A percentile compares a stretch with the other conserved stretches of the same genome.
These are phyloP conservation scores for Spatholobus suberectus DNA, from an alignment of 306 rosid genomes.

Conservation along the genomic window DNA sequence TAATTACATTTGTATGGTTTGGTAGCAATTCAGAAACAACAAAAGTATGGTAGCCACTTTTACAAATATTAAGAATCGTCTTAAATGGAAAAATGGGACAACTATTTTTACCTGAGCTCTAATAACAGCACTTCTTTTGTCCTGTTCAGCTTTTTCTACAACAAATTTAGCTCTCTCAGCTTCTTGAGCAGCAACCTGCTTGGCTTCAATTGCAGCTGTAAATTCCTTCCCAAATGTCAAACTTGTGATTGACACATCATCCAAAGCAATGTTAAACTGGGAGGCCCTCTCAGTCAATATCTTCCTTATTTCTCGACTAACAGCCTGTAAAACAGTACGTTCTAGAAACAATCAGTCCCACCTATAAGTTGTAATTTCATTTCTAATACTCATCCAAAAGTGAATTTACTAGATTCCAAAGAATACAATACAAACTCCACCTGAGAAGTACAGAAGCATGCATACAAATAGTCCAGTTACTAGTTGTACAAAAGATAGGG, in stretches of 20 bases:
- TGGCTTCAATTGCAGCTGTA: conserved; percentile 89
- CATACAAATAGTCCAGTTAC: neutral
- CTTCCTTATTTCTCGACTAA: conserved; percentile 84
- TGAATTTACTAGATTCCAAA: neutral
- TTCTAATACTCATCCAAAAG: neutral
- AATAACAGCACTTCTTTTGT: conserved; percentile 79
- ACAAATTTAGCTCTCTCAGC: conserved; percentile 96
- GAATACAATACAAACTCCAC: conserved; percentile 25
- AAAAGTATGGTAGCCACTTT: neutral
- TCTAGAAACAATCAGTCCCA: conserved; percentile 33
- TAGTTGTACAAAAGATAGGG: neutral
- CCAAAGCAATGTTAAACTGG: conserved; percentile 83
- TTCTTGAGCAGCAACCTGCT: conserved; percentile 96
- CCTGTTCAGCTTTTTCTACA: conserved; percentile 91
- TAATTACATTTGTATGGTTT: neutral
- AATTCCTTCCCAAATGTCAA: conserved; percentile 83
- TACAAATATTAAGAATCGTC: neutral
- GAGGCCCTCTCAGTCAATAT: conserved; percentile 79
- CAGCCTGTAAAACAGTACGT: conserved; percentile 53
- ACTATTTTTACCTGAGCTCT: conserved; percentile 75
- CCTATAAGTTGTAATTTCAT: neutral
- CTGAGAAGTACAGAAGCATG: neutral
- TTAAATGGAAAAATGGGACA: neutral
- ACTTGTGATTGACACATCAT: conserved; percentile 85
- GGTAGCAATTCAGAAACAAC: conserved; percentile 16